Evolutionary conservation across 345 rosid genomes (phyloP).

Genomic region (Lagerstroemia speciosa): DNA sequence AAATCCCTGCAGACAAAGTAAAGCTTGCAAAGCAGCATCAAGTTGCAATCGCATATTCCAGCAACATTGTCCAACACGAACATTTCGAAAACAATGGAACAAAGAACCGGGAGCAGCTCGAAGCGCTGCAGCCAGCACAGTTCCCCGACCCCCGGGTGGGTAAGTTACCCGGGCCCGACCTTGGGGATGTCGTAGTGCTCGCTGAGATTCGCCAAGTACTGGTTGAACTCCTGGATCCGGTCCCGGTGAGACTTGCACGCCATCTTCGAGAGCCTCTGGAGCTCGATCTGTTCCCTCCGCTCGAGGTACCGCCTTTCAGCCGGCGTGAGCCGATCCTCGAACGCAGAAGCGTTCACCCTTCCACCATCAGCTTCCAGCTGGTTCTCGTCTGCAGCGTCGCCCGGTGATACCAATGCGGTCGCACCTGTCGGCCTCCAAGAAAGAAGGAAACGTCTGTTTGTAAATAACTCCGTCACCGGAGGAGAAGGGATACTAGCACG

Average conservation of each 20-base stretch:
- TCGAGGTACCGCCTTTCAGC: conserved; percentile 63
- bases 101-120: not conserved
- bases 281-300: conserved; percentile 50
- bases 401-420: not conserved
- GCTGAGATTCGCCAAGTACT: conserved; percentile 73
- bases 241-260: conserved; percentile 73
- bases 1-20: not conserved
- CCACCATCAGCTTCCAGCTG: conserved; percentile 18
- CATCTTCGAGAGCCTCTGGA: conserved; percentile 46
- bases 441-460: conserved; percentile 6
- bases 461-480: not conserved
- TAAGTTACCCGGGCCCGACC: conserved; percentile 71
- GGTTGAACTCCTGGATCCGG: conserved; percentile 68
- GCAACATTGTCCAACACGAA: not conserved
- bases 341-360: conserved; percentile 8
- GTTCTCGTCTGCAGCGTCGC: not conserved
- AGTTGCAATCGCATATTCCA: not conserved
- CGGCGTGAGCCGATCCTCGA: conserved; percentile 43
- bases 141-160: not conserved
- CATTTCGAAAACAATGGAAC: not conserved
- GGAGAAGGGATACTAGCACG: not conserved
- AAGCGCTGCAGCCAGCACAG: not conserved
- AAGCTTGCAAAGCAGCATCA: not conserved
- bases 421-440: conserved; percentile 20
- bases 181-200: conserved; percentile 85